A percentile compares a stretch with the other conserved stretches of the same genome.
Conservation (phyloP, 2,329 filamentous ascomycete genomes). For the Alternaria arbusti region DNA sequence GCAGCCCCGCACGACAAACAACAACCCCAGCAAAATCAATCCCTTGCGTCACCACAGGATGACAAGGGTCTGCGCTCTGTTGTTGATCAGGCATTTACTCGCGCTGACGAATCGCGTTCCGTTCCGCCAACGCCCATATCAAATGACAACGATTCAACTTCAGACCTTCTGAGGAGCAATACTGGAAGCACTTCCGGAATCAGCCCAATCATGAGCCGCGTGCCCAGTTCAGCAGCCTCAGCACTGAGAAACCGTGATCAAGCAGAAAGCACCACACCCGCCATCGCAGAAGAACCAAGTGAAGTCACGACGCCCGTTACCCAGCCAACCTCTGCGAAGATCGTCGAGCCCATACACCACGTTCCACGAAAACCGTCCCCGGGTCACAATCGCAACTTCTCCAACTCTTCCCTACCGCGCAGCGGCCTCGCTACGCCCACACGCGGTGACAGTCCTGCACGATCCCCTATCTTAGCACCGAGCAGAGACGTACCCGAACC, state of each 20-base stretch:
- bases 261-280: conserved; percentile 55
- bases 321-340: conserved; percentile 40
- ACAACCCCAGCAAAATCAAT: conserved; percentile 12
- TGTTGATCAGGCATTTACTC: conserved; percentile 71
- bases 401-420: conserved; percentile 49
- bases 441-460: conserved; percentile 66
- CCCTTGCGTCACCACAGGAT: conserved; percentile 25
- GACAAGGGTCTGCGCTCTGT: conserved; percentile 52
- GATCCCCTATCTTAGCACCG: conserved; percentile 60
- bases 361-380: conserved; percentile 47
- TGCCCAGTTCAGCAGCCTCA: conserved; percentile 54
- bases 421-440: conserved; percentile 65
- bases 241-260: conserved; percentile 48
- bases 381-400: conserved; percentile 50
- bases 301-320: conserved; percentile 45
- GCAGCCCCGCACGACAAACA: conserved; percentile 11
- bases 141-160: conserved; percentile 48
- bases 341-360: conserved; percentile 34
- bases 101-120: conserved; percentile 60
- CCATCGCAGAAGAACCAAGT: conserved; percentile 62
- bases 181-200: conserved; percentile 68
- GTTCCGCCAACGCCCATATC: conserved; percentile 61
- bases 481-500: conserved; percentile 53
- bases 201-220: conserved; percentile 69
- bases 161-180: conserved; percentile 63